Evolutionary conservation across 2,329 filamentous ascomycete species (phyloP).

Genomic region (Phialemonium atrogriseum): DNA sequence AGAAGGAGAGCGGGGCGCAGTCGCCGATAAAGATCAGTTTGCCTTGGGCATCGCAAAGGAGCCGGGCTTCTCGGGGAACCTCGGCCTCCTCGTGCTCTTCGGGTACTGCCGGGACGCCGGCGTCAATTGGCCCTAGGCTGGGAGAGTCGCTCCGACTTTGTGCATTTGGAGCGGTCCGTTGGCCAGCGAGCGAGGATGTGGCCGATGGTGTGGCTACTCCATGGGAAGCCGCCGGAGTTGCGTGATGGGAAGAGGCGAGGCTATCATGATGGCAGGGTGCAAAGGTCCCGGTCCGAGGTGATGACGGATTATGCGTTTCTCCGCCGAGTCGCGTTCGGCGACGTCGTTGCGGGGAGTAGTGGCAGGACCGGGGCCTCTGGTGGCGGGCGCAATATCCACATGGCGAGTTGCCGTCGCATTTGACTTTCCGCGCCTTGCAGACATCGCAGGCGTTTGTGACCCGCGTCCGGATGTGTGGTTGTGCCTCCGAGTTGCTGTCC

Average conservation of each 20-base stretch:
- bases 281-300: slow-evolving; percentile 16
- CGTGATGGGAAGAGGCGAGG: too few species aligned
- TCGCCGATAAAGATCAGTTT: slow-evolving; percentile 49
- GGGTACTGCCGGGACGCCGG: slow-evolving; percentile 2
- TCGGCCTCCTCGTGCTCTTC: slow-evolving; percentile 38
- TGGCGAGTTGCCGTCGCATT: slow-evolving; percentile 45
- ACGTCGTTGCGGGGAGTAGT: slow-evolving; percentile 36
- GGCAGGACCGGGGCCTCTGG: slow-evolving; percentile 33
- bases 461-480: slow-evolving; percentile 22
- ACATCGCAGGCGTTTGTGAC: slow-evolving; percentile 46
- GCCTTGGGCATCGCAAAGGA: slow-evolving; percentile 43
- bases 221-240: too few species aligned
- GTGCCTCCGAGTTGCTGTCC: not conserved
- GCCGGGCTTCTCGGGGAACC: slow-evolving; percentile 42
- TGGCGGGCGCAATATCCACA: slow-evolving; percentile 41
- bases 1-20: slow-evolving; percentile 47
- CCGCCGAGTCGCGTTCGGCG: too few species aligned
- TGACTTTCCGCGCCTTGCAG: slow-evolving; percentile 46
- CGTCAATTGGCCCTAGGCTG: too few species aligned
- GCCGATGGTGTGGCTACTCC: too few species aligned
- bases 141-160: too few species aligned
- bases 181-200: too few species aligned
- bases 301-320: too few species aligned
- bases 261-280: too few species aligned
- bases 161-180: too few species aligned